Base-by-base conservation (phyloP, 345 rosid genomes). In the Limnanthes douglasii region DNA sequence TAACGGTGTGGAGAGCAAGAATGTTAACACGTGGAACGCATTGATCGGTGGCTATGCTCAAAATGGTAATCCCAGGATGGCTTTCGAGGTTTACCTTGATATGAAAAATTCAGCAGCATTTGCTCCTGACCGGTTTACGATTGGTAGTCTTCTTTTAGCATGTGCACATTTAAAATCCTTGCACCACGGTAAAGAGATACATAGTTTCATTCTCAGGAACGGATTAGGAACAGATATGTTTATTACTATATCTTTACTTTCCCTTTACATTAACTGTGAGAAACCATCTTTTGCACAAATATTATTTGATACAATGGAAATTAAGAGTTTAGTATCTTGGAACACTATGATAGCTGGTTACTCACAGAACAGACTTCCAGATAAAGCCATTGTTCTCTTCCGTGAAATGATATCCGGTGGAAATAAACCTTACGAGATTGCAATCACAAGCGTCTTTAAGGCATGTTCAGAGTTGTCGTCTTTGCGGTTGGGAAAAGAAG, bases 21-120 rank as follows among this genome's bases (percentile, higher is more conserved):
- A 62, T 1, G 70, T 66, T 18, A 74, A 45, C 54, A 68, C 85
- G 42, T 78, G 81, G 85, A 78, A 78, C 66, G 81, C 84, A 16
- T 46, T 78, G 45, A 68, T 74, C 11, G 57, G 64, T 21, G 75
- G 73, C 5, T 52, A 48, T 41, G 69, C 67, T 6, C 77, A 69
- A 40, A 71, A 60, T 44, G 67, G 60, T 51, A 55, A 65, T 58
- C 66, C 81, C 30, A 36, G 15, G 30, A 47, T 52, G 48, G 75
- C 85, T 32, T 43, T 74, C 31, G 45, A 64, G 15, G 57, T 52
- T 8, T 48, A 42, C 43, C 33, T 29, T 43, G 49, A 68, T 54
- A 69, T 78, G 85, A 59, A 31, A 31, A 5, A 1, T 15, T 61
- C 53, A 18, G 62, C 72, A 21, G 54, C 66, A 34, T 8, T 56